Base-by-base conservation (phyloP, 2,329 filamentous ascomycete species). In the Meredithiella fracta region DNA sequence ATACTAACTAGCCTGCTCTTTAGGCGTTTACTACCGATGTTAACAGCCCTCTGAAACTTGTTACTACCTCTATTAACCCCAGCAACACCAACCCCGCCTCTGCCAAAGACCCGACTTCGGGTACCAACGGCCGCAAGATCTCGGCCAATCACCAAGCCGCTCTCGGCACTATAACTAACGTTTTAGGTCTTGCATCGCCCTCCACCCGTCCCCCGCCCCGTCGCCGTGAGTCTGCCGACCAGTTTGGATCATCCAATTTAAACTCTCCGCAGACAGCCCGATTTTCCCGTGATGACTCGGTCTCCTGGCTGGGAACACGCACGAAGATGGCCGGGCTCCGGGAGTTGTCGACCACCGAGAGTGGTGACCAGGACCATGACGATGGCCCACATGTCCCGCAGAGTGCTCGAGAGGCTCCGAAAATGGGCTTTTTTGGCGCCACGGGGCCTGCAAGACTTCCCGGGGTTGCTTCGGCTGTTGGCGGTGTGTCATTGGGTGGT, bases 31-130 rank as follows among this genome's bases (percentile, higher is more conserved):
- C 80, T 53, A 79, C 78, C 53, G 92, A 94, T 61, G 89, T 98
- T 65, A 98, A 97, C 68, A 58, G 57, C 50, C 96, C 92, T 37
- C 85, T 89, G 34, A 73, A 96, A 62, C 97, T 97, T 69, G 85
- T 86, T 81, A 83, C 63, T 76, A 79, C 44, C 38, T n/a, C n/a
- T 26, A 56, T 29, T 23, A 56, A 44, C 25, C 51, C 17, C 51
- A 53, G 38, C 20, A 56, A n/a, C 26, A 29, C 20, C 22, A 44
- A 42, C 23, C n/a, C 38, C 40, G 38, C 37, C 17, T 26, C 53
- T 11, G 53, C 51, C 40, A 58, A 58, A 47, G 57, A 58, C 47
- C 66, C 76, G 67, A 67, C 76, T 68, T 67, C 77, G 66, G 74
- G 74, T 9, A 64, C 75, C 9, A 82, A 85, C 56, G 78, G 83